These are phyloP conservation scores for Pseudophaeomoniella oleicola DNA, from an alignment of 2,329 filamentous ascomycete genomes.

Conservation along the genomic window DNA sequence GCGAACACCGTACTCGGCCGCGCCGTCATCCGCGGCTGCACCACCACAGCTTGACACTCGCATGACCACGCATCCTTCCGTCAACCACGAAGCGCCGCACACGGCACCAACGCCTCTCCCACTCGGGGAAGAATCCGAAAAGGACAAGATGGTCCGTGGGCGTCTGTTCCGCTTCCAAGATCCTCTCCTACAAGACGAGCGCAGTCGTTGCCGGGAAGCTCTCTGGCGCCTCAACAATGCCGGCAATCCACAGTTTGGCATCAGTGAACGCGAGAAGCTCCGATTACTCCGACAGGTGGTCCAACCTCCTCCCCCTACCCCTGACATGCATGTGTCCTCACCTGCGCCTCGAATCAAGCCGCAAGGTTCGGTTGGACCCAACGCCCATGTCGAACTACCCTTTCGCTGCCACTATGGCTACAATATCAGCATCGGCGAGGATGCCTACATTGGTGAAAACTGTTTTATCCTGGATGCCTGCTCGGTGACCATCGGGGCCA, in stretches of 20 bases:
- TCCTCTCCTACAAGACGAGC: conserved; percentile 63
- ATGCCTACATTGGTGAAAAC: conserved; percentile 68
- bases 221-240: conserved; percentile 80
- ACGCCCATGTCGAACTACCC: conserved; percentile 68
- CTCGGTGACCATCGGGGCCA: conserved; percentile 63
- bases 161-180: conserved; percentile 69
- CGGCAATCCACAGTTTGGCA: conserved; percentile 56
- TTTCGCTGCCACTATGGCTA: conserved; percentile 94
- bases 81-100: conserved; percentile 1
- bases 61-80: neutral
- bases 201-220: conserved; percentile 68
- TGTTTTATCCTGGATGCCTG: conserved; percentile 82
- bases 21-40: conserved; percentile 1
- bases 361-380: conserved; percentile 53
- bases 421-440: conserved; percentile 76
- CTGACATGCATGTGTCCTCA: conserved; percentile 33
- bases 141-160: conserved; percentile 78
- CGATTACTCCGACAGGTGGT: conserved; percentile 24
- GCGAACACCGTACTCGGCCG: neutral
- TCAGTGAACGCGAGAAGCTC: conserved; percentile 37
- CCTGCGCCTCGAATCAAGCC: conserved; percentile 36
- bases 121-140: conserved; percentile 46
- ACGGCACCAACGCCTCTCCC: conserved; percentile 1
- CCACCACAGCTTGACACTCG: conserved; percentile 1
- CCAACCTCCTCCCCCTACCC: conserved; percentile 17